Base-by-base conservation (phyloP, 108 stramenopile genomes). In the Aurantiochytrium sp. region DNA sequence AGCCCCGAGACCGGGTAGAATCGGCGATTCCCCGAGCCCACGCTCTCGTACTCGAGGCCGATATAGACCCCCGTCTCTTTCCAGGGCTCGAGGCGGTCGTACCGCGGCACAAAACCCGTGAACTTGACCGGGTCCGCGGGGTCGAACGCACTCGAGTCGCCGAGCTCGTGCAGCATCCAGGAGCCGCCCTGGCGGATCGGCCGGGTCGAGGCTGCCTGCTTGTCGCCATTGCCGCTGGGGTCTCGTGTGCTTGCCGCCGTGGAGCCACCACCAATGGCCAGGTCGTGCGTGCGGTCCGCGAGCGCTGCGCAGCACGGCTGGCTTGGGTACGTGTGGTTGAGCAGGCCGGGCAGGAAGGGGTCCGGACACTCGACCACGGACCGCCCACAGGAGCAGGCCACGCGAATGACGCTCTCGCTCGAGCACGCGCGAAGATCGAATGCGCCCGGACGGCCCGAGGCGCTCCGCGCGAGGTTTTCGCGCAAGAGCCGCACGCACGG, bases 91-190 rank as follows among this genome's bases (percentile, higher is more conserved):
- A 81, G 45, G 12, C 73, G 39, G 30, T 81, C 30, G 30, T 81
- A 81, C 8, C 73, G 42, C 1, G 73, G 73, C 27, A 48, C 42
- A 48, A 81, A 81, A 81, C 73, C 42, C 73, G 39, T 24, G 32
- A 48, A 48, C 12, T 22, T 5, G 27, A 81, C 10, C 8, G 19
- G 24, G 17, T 48, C 45, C 24, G 12, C 6, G 8, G 73, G 73
- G 1, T 37, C 36, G 2, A 27, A 81, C 6, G 50, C 73, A 81
- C 6, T 0, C 1, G 73, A 22, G 17, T 6, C 1, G 27, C 73
- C 73, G 19, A 81, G 3, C 21, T 81, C 45, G 45, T 81, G 73
- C n/a, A 81, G 27, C 73, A 81, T 81, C 73, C 73, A 81, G 10
- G 73, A 41, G 12, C 73, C 73, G 2, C 73, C 73, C n/a, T 24